Evolutionary conservation across 1,284 basidiomycete genomes (phyloP).

Genomic region (Ganoderma meredithae): DNA sequence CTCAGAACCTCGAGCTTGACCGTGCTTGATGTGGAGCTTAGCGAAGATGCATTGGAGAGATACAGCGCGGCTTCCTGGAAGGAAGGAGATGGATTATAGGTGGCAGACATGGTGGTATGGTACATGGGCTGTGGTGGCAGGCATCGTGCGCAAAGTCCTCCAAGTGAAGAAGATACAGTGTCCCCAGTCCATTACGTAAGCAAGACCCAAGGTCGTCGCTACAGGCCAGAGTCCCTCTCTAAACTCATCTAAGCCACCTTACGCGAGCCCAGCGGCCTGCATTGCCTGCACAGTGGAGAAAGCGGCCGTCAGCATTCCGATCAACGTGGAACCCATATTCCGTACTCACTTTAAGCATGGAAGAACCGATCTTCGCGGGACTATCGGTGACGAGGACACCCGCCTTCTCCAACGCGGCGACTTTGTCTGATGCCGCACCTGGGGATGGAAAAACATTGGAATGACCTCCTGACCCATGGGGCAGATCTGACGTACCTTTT

Average conservation of each 20-base stretch:
- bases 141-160: conserved; percentile 15
- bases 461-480: conserved; percentile 1
- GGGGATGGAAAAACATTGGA: conserved; percentile 7
- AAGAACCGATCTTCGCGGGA: conserved; percentile 91
- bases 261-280: conserved; percentile 84
- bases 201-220: conserved; percentile 24
- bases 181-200: conserved; percentile 43
- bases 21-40: conserved; percentile 59
- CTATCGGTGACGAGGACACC: conserved; percentile 95
- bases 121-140: conserved; percentile 26
- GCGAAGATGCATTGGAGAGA: conserved; percentile 62
- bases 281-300: conserved; percentile 68
- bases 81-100: conserved; percentile 52
- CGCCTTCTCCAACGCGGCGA: conserved; percentile 91
- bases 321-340: not conserved
- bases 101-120: conserved; percentile 37
- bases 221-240: conserved; percentile 11
- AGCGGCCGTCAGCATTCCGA: conserved; percentile 1
- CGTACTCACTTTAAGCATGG: conserved; percentile 81
- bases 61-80: conserved; percentile 72
- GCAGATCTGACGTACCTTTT: conserved; percentile 66
- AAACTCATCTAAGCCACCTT: conserved; percentile 37
- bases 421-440: conserved; percentile 96
- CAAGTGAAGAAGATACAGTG: conserved; percentile 27
- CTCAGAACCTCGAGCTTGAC: conserved; percentile 77